These are phyloP conservation scores for Lavandula angustifolia DNA, from an alignment of 257 asterid genomes.

Conservation along the genomic window DNA sequence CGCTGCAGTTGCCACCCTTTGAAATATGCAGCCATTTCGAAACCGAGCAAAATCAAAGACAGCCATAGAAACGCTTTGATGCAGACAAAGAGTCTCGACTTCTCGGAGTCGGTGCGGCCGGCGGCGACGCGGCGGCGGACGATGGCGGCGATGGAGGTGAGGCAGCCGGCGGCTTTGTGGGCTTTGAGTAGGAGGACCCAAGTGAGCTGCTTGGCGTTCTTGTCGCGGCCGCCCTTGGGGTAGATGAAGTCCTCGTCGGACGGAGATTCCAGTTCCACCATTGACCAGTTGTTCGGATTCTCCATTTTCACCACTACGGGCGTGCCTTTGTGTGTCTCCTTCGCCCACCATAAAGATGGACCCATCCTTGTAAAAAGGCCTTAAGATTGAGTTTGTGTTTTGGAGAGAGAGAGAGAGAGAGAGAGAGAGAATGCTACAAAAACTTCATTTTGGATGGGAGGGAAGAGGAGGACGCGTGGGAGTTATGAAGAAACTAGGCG, in stretches of 20 bases:
- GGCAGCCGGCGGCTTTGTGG: conserved; percentile 84
- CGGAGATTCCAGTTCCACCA: conserved; percentile 79
- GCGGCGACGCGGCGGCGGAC: conserved; percentile 76
- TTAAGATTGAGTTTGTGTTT: conserved; percentile 6
- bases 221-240: conserved; percentile 70
- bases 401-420: not conserved
- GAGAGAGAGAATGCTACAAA: conserved; percentile 36
- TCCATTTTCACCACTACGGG: conserved; percentile 92
- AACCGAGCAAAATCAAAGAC: conserved; percentile 53
- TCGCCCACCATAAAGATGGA: conserved; percentile 80
- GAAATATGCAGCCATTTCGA: conserved; percentile 69
- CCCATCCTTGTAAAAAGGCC: conserved; percentile 61
- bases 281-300: conserved; percentile 89
- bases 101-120: conserved; percentile 67
- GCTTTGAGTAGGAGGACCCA: conserved; percentile 92
- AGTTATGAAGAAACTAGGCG: conserved; percentile 21
- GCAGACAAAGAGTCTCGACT: conserved; percentile 54
- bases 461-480: conserved; percentile 38
- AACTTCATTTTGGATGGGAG: conserved; percentile 38
- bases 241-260: conserved; percentile 62
- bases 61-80: conserved; percentile 63
- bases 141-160: conserved; percentile 63
- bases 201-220: conserved; percentile 87
- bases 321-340: conserved; percentile 68
- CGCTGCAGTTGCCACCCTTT: conserved; percentile 74